Evolutionary conservation across 2,329 filamentous ascomycete species (phyloP), one percentile per base, ranked within the genome.

Genomic region (Beauveria asiatica): DNA sequence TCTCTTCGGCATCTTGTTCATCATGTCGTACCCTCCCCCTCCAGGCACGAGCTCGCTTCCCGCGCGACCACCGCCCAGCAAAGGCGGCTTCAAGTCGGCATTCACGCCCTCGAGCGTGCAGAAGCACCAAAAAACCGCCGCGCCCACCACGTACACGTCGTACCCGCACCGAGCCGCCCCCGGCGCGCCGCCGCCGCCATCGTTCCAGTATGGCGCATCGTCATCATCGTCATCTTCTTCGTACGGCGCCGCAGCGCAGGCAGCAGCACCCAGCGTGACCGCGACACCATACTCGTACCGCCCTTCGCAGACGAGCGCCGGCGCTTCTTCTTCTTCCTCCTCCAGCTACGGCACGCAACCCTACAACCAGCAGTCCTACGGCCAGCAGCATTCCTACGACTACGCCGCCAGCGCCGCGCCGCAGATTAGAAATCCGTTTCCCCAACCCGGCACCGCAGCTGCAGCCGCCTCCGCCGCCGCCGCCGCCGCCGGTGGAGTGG

Each of bases 1-100:
- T 51, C 19, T 21, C 44, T 21, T n/a, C 51, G 51, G 16, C 59
- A 48, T 55, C 62, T 75, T 80, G 76, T 85, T 85, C 83, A 86
- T 85, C 82, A 93, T 93, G 90, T 87, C 89, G 76, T 90, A 90
- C 82, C 87, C 89, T 76, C 87, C 87, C 72, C 88, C 88, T 88
- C 88, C 90, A 90, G 89, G 89, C 68, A 74, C 76, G 68, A 73
- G 65, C 70, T 74, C 72, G 67, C 87, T 95, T 44, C 90, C 90
- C 65, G 85, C 90, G 64, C 87, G 89, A 67, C 90, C 90, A 63
- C 89, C 90, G 46, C 83, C 85, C 57, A 55, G 54, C 59, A 60
- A 56, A 53, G 60, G 44, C 61, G 74, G 74, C 64, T 78, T 78
- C 70, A 77, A 73, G 65, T 76, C 83, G 25, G 78, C 80, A 59